Evolutionary conservation across 2,329 filamentous ascomycete genomes (phyloP), one percentile per base, ranked within the genome.

Genomic region (Amesomyces nigricolor): DNA sequence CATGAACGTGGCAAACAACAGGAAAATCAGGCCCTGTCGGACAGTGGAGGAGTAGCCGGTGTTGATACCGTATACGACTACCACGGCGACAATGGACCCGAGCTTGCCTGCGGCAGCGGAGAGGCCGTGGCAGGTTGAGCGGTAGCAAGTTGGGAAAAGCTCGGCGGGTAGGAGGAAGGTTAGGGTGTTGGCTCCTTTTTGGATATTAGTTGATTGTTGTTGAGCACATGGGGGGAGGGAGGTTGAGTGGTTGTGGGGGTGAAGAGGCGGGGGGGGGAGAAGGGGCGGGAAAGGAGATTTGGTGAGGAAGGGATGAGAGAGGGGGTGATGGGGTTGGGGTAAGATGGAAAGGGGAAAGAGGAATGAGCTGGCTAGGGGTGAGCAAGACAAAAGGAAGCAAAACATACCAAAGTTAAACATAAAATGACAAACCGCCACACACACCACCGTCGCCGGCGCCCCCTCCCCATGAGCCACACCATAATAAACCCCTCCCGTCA

Each of bases 81-180:
- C 63, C 16, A 79, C 71, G 48, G 77, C 78, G 5, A 78, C 67
- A 49, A 84, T 75, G 56, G 78, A 79, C 22, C 80, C 81, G 1
- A 81, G 67, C 63, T 85, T 85, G 10, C 81, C 82, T 0, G 77
- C 75, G 0, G 81, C 81, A 0, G 82, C 81, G 0, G 81, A 81
- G 51, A 85, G 80, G 22, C 81, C 81, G 62, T 84, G 81, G 56
- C 80, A 84, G 0, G 81, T 82, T 49, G 77, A 82, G 40, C 83
- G 77, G 62, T 84, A 85, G 59, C 77, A 76, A 2, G 82, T 86
- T 0, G 81, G 82, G 64, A 86, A 87, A 42, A 83, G 78, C 64
- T 86, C 82, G 42, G 80, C 82, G 1, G 83, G 81, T 14, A 86
- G 78, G 52, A 85, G 79, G 62, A 86, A 85, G 0, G 81, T 85